Base-by-base conservation (phyloP, 23 red algal genomes). In the Agarophyton chilense region DNA sequence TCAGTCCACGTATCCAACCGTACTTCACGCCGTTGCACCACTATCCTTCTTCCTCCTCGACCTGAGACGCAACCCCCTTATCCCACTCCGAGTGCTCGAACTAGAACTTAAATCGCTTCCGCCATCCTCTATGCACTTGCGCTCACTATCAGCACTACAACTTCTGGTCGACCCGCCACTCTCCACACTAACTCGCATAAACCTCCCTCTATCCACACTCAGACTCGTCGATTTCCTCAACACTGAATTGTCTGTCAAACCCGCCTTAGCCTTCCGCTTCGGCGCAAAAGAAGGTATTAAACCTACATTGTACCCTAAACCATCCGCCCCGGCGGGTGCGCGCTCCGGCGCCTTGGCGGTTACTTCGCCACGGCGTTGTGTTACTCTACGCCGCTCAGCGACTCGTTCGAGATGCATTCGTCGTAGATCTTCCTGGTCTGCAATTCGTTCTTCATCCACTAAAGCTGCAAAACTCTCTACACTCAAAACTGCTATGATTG, bases 261-360 rank as follows among this genome's bases (percentile, higher is more conserved):
- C 53, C 56, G 82, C 82, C 64, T 36, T 87, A 17, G 82, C 82
- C 45, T 64, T 50, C 10, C 82, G 43, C 29, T 87, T 87, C 25
- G 82, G 82, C 11, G 82, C 82, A 10, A 87, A 72, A 1, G 82
- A 90, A 21, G 86, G 86, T n/a, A 90, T 90, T 35, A 90, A 77
- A 14, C 86, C 86, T 36, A 90, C 86, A 44, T 90, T 90, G 43
- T 90, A 90, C 12, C 86, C 72, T 32, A 90, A 39, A 18, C 40
- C 86, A 33, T 90, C 86, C 38, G 73, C 73, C 17, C 86, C 86
- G 14, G 56, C 62, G 14, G 86, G 86, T 19, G 86, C 86, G 16
- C 72, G 70, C 54, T 90, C 86, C 26, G 82, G 82, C 26, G 82
- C 72, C 44, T 52, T 78, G 16, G 41, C 49, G 5, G 41, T 77